Evolutionary conservation across 345 rosid genomes (phyloP).

Genomic region (Moringa oleifera): DNA sequence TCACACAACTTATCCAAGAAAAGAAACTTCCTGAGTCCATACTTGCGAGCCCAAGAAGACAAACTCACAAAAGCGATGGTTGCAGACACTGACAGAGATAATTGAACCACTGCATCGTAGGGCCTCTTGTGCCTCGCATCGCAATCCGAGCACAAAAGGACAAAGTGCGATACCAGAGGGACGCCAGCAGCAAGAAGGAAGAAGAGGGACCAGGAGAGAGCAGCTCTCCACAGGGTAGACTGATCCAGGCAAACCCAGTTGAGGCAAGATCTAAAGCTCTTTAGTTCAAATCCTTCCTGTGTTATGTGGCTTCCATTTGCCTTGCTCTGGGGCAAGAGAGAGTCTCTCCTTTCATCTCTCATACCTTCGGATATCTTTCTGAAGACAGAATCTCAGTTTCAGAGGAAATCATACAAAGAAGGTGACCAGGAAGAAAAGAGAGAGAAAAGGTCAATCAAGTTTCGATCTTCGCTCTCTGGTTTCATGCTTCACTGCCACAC

Average conservation of each 20-base stretch:
- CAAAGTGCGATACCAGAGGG: slow-evolving; percentile 71
- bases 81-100: slow-evolving; percentile 69
- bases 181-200: slow-evolving; percentile 49
- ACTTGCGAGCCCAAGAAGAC: slow-evolving; percentile 62
- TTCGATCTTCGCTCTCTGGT: no score
- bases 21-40: slow-evolving; percentile 60
- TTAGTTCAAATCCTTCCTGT: slow-evolving; percentile 26
- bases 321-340: slow-evolving; percentile 10
- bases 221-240: slow-evolving; percentile 41
- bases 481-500: no score
- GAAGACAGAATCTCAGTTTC: slow-evolving; percentile 6
- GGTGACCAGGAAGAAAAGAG: neutral
- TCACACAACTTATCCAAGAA: slow-evolving; percentile 65
- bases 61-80: slow-evolving; percentile 58
- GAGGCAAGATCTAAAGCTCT: slow-evolving; percentile 40
- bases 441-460: neutral
- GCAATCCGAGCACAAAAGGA: slow-evolving; percentile 55
- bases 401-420: slow-evolving; percentile 5
- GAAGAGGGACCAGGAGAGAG: slow-evolving; percentile 70
- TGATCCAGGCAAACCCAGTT: slow-evolving; percentile 57
- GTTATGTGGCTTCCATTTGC: neutral
- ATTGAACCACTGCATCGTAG: slow-evolving; percentile 63
- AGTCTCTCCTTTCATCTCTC: slow-evolving; percentile 28
- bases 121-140: slow-evolving; percentile 67
- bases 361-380: slow-evolving; percentile 22